Evolutionary conservation across 192 early-diverging fungal species (phyloP), one percentile per base, ranked within the genome.

Genomic region (Podochytrium sp.): DNA sequence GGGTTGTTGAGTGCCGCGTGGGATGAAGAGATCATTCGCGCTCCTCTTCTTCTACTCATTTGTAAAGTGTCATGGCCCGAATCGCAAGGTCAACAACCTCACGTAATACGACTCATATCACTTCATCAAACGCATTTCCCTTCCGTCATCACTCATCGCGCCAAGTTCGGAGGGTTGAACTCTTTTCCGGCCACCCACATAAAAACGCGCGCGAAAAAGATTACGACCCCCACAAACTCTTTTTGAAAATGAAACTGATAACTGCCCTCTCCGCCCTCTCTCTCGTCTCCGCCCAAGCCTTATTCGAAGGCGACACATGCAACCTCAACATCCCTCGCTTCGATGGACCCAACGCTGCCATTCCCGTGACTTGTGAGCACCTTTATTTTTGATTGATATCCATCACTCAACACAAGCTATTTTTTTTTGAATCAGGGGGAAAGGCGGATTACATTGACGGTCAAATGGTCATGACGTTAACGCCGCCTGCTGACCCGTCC

Each of bases 291-390:
- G 59, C 59, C 7, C 63, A 65, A 50, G 40, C 37, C 41, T 30
- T 65, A 18, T 65, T 65, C 30, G 12, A 43, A 49, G 63, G 63
- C 12, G 37, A 40, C 41, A 32, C 33, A 16, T 65, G 63, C 29
- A 47, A 41, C n/a, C 30, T 65, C 16, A 65, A 65, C 33, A 65
- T 65, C 29, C 20, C 40, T 25, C 12, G 27, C 29, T 65, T 65
- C 63, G 47, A 61, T 10, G 3, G 16, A 65, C 37, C 25, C 42
- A n/a, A 16, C 41, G 6, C 32, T 61, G 34, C 35, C 39, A 65
- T n/a, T n/a, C n/a, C n/a, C n/a, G n/a, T n/a, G n/a, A 25, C 41
- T 49, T 25, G 27, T 41, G 18, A 6, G 27, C 32, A 38, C 4
- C 14, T 32, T 14, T n/a, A 3, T 4, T 14, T 43, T 38, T 16